Evolutionary conservation across 106 monocot genomes (phyloP).

Genomic region (Xerophyta viscosa): DNA sequence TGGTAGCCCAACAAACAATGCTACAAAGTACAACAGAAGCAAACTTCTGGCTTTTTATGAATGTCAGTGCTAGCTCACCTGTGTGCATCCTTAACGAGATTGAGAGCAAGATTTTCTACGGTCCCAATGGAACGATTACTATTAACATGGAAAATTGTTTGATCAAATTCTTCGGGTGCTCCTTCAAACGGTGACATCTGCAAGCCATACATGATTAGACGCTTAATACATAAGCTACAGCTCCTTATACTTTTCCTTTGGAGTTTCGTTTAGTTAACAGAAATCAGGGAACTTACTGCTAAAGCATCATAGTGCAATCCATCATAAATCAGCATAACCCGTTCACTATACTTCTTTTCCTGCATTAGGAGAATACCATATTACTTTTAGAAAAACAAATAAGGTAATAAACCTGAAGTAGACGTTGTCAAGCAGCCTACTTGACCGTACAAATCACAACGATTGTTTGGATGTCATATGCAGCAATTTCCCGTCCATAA

Average conservation of each 20-base stretch:
- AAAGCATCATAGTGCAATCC: slow-evolving; percentile 97
- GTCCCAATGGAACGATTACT: slow-evolving; percentile 56
- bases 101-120: slow-evolving; percentile 61
- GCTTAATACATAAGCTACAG: neutral
- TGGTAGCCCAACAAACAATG: neutral
- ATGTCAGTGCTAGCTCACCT: slow-evolving; percentile 26
- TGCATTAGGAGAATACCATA: slow-evolving; percentile 28
- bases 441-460: slow-evolving; percentile 99
- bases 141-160: slow-evolving; percentile 73
- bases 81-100: slow-evolving; percentile 72
- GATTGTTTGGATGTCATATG: slow-evolving; percentile 90
- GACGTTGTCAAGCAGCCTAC: slow-evolving; percentile 22
- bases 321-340: slow-evolving; percentile 97
- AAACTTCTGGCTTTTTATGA: neutral
- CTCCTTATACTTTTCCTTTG: no score
- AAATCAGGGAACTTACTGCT: slow-evolving; percentile 74
- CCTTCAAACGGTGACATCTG: slow-evolving; percentile 86
- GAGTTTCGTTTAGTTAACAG: no score
- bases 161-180: slow-evolving; percentile 96
- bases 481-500: slow-evolving; percentile 95
- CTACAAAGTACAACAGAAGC: neutral
- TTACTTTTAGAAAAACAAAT: neutral
- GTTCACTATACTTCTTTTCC: slow-evolving; percentile 68
- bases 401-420: neutral
- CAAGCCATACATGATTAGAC: neutral